Base-by-base conservation (phyloP, 2,329 filamentous ascomycete genomes). In the Cordyceps pruinosa region DNA sequence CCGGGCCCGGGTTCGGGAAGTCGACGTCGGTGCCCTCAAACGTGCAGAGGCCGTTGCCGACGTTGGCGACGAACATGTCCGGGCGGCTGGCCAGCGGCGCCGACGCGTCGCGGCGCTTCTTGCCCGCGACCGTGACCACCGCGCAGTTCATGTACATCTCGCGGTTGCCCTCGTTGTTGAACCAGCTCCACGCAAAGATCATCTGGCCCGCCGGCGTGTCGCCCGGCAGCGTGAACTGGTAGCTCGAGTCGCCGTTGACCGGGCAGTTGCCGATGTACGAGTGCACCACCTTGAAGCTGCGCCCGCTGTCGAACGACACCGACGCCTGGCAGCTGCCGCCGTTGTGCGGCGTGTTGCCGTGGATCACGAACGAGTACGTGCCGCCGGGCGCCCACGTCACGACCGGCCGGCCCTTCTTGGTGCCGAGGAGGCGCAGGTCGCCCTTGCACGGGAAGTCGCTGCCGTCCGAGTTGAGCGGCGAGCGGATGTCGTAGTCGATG, bases 131-230 rank as follows among this genome's bases (percentile, higher is more conserved):
- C n/a, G 75, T 75, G 26, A 87, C 76, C 7, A 78, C 76, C 0
- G 83, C 84, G 62, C 84, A 88, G 68, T 87, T 85, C 81, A 86
- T 86, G 72, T 88, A 88, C 78, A 86, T 85, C 65, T 87, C 84
- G 19, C 84, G 75, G 64, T 85, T 86, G 1, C 84, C 84, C 26
- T 83, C 63, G 59, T 77, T 76, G 69, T 85, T 85, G 69, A 84
- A 83, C 81, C 80, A 83, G 3, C 79, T 81, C 85, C 85, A 87
- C 2, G 78, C 78, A 13, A 87, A 72, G 1, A 87, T 66, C 8
- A 79, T 81, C 58, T 63, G 60, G n/a, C 82, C 74, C 0, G 62
- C n/a, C 0, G 79, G 78, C 0, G 77, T 77, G 57, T 78, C 76
- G 2, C 63, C 66, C 0, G 83, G 84, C 5, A 86, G 70, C 1